Evolutionary conservation across 495 filamentous ascomycete species (phyloP).

Genomic region (Xylaria flabelliformis): DNA sequence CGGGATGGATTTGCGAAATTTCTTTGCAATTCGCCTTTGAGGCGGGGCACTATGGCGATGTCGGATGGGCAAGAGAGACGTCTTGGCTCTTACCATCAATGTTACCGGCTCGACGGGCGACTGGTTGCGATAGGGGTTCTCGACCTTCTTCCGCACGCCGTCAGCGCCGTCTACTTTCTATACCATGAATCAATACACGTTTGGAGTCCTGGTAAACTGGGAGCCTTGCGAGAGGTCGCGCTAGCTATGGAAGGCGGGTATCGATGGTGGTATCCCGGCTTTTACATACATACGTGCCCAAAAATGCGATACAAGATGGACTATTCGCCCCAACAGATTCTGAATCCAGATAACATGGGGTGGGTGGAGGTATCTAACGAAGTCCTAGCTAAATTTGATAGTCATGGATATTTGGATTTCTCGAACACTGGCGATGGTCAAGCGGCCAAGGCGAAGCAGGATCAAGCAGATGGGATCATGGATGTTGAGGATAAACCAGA

Average conservation of each 20-base stretch:
- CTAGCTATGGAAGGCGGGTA: slow-evolving; percentile 79
- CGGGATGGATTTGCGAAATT: slow-evolving; percentile 77
- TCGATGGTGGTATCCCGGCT: slow-evolving; percentile 61
- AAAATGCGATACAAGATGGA: slow-evolving; percentile 82
- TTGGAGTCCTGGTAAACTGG: slow-evolving; percentile 86
- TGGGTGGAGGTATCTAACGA: slow-evolving; percentile 80
- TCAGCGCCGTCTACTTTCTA: slow-evolving; percentile 95
- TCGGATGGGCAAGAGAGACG: slow-evolving; percentile 60
- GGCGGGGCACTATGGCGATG: slow-evolving; percentile 51
- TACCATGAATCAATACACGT: slow-evolving; percentile 84
- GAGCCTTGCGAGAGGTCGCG: slow-evolving; percentile 83
- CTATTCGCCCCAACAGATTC: slow-evolving; percentile 81
- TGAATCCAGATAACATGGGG: slow-evolving; percentile 75
- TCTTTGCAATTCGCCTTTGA: slow-evolving; percentile 80
- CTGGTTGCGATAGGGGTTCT: slow-evolving; percentile 89
- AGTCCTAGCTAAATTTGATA: slow-evolving; percentile 66
- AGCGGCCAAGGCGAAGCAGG: slow-evolving; percentile 21
- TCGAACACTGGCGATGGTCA: slow-evolving; percentile 52
- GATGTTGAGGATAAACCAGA: slow-evolving; percentile 42
- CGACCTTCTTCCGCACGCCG: slow-evolving; percentile 82
- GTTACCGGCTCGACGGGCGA: slow-evolving; percentile 87
- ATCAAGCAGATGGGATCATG: slow-evolving; percentile 35
- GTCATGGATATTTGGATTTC: slow-evolving; percentile 71
- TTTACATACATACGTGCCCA: slow-evolving; percentile 58
- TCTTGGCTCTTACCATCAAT: slow-evolving; percentile 93